A percentile compares a stretch with the other conserved stretches of the same genome.
Evolutionary conservation across 2,329 filamentous ascomycete genomes (phyloP).

Genomic region (Beauveria medogensis): DNA sequence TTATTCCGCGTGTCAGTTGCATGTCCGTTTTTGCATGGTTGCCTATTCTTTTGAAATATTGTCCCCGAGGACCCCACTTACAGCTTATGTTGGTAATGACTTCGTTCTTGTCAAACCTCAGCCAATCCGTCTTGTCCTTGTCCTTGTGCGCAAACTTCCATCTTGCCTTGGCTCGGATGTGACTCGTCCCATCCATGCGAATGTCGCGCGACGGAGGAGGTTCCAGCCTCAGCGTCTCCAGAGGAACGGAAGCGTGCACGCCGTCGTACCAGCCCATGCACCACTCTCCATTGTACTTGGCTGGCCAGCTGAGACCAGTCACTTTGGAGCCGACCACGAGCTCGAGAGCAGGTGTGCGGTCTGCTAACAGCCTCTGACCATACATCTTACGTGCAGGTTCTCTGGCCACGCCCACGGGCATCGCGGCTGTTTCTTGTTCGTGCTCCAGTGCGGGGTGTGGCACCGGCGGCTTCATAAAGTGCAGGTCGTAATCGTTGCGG

Average conservation of each 20-base stretch:
- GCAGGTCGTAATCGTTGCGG: conserved; percentile 45
- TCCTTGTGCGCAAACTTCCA: conserved; percentile 46
- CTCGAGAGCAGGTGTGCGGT: conserved; percentile 37
- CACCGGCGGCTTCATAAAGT: conserved; percentile 34
- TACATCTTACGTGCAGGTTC: conserved; percentile 41
- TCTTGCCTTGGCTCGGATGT: conserved; percentile 38
- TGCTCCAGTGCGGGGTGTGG: conserved; percentile 35
- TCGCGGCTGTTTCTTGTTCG: conserved; percentile 28
- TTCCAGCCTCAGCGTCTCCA: conserved; percentile 40
- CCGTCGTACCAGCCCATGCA: conserved; percentile 51
- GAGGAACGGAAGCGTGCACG: conserved; percentile 39
- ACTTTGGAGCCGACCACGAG: conserved; percentile 41
- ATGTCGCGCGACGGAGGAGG: conserved; percentile 38
- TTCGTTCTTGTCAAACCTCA: conserved; percentile 59
- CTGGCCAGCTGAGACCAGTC: conserved; percentile 42
- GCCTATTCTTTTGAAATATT: too few species aligned
- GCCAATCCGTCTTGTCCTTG: conserved; percentile 35
- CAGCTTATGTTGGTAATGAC: conserved; percentile 56
- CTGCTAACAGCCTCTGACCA: conserved; percentile 37
- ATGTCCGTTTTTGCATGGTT: not conserved
- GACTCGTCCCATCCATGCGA: conserved; percentile 37
- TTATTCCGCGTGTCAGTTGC: conserved; percentile 1
- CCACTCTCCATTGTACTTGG: conserved; percentile 47
- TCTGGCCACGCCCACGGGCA: conserved; percentile 37
- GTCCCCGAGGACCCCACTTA: conserved; percentile 24